Evolutionary conservation across 148 eudicot species (phyloP).

Genomic region (Pharnaceum exiguum): DNA sequence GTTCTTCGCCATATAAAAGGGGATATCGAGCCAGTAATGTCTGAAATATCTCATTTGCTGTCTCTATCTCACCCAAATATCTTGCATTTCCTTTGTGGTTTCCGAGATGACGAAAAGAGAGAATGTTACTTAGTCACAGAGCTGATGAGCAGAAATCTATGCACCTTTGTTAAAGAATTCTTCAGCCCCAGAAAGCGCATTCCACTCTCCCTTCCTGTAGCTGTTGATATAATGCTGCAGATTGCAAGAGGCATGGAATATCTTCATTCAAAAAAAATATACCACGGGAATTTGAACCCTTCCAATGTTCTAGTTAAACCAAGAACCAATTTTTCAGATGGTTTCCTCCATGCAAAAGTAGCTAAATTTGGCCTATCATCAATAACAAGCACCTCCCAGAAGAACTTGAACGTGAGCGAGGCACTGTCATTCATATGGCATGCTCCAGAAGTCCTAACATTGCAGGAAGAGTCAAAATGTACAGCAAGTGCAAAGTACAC

Average conservation of each 20-base stretch:
- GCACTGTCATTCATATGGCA: conserved; percentile 53
- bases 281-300: conserved; percentile 65
- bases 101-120: conserved; percentile 55
- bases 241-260: conserved; percentile 90
- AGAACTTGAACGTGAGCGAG: conserved; percentile 26
- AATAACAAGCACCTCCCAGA: conserved; percentile 21
- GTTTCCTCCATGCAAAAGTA: conserved; percentile 55
- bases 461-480: conserved; percentile 36
- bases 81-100: conserved; percentile 48
- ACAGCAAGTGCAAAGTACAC: conserved; percentile 24
- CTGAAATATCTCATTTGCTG: conserved; percentile 36
- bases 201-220: conserved; percentile 49
- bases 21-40: conserved; percentile 32
- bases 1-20: conserved; percentile 57
- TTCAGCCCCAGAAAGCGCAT: conserved; percentile 42
- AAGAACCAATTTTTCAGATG: conserved; percentile 31
- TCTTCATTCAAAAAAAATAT: conserved; percentile 63
- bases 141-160: conserved; percentile 60
- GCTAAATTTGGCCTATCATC: conserved; percentile 50
- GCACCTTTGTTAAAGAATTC: conserved; percentile 47
- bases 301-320: conserved; percentile 53
- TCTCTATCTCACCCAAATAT: conserved; percentile 71
- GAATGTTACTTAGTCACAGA: conserved; percentile 72
- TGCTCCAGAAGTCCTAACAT: conserved; percentile 63
- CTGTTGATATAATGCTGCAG: conserved; percentile 77